Base-by-base conservation (phyloP, 306 rosid species). In the Rubus idaeus region DNA sequence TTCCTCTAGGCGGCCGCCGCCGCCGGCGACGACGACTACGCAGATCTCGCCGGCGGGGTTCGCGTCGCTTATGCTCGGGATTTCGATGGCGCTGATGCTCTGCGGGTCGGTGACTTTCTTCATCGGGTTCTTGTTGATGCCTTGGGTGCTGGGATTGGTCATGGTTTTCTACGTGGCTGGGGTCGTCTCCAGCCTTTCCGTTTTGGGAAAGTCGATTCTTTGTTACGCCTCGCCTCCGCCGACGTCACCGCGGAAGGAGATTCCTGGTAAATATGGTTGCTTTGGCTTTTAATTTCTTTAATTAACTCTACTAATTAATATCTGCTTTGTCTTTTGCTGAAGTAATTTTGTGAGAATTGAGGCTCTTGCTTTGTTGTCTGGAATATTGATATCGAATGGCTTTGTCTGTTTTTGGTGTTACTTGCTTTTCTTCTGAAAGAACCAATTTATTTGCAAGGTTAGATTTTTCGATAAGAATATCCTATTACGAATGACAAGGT, bases 31-130 rank as follows among this genome's bases (percentile, higher is more conserved):
- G 11, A 6, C 57, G 73, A 7, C 75, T 60, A 7, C 75, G 65
- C 89, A 88, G 88, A 90, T 92, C 39, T 81, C 97, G 1, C 96
- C 96, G 63, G 90, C 89, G 57, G 98, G 98, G 0, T 86, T 96
- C 41, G 99, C 96, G 10, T 86, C 94, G 56, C 76, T 96, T 75
- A 86, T 96, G 52, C 62, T 96, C 0, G 99, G 98, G 72, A 87
- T 96, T 57, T 89, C 99, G 44, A 70, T 91, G 81, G 80, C 99
- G 50, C 76, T 96, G 90, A 96, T 96, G 96, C 88, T 96, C 1
- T 90, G 98, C 62, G 99, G 99, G 70, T 92, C 97, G 49, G 93
- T 96, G 18, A 88, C 99, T 45, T 96, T 96, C 86, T 87, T 96
- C 23, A 81, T 96, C 37, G 98, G 97, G 47, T 96, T 96, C 79